Percentiles rank a stretch among this genome's conserved stretches.
These are phyloP conservation scores for Hysterangium stoloniferum DNA, from an alignment of 768 basidiomycete genomes.

Conservation along the genomic window DNA sequence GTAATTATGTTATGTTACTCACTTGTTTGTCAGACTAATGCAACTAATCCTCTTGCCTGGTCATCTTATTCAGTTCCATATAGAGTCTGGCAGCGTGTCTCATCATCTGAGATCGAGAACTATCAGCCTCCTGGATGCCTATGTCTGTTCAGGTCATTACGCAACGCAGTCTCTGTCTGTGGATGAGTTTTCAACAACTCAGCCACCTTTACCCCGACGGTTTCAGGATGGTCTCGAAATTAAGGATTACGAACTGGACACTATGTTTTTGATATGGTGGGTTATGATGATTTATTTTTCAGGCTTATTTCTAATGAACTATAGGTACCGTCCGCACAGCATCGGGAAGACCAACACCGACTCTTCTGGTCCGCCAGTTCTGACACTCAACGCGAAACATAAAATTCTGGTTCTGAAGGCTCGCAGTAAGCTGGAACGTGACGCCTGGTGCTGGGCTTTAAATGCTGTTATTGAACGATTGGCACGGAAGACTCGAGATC, in stretches of 20 bases:
- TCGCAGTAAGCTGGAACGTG: slow-evolving; percentile 80
- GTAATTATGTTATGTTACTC: neutral
- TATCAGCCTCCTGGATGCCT: slow-evolving; percentile 62
- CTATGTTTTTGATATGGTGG: slow-evolving; percentile 76
- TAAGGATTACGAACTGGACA: slow-evolving; percentile 83
- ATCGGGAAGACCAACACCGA: neutral
- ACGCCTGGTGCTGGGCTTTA: slow-evolving; percentile 92
- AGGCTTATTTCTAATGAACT: neutral
- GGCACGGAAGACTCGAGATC: slow-evolving; percentile 47
- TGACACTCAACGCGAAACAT: slow-evolving; percentile 46
- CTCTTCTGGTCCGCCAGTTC: slow-evolving; percentile 26
- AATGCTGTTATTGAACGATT: slow-evolving; percentile 85
- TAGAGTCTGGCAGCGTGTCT: slow-evolving; percentile 49
- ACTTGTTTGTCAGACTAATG: slow-evolving; percentile 39
- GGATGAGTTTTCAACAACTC: slow-evolving; percentile 46
- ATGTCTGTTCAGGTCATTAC: slow-evolving; percentile 82
- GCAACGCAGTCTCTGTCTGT: slow-evolving; percentile 53
- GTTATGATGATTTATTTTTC: neutral
- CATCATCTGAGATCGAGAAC: slow-evolving; percentile 48
- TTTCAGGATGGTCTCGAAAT: slow-evolving; percentile 89
- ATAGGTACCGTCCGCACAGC: slow-evolving; percentile 16
- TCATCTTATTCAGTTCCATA: slow-evolving; percentile 62
- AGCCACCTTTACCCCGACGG: slow-evolving; percentile 51
- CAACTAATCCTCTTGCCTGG: slow-evolving; percentile 73
- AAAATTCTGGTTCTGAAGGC: slow-evolving; percentile 62